These are phyloP conservation scores for Diaporthe ilicicola DNA, from an alignment of 2,329 filamentous ascomycete genomes.

Conservation along the genomic window DNA sequence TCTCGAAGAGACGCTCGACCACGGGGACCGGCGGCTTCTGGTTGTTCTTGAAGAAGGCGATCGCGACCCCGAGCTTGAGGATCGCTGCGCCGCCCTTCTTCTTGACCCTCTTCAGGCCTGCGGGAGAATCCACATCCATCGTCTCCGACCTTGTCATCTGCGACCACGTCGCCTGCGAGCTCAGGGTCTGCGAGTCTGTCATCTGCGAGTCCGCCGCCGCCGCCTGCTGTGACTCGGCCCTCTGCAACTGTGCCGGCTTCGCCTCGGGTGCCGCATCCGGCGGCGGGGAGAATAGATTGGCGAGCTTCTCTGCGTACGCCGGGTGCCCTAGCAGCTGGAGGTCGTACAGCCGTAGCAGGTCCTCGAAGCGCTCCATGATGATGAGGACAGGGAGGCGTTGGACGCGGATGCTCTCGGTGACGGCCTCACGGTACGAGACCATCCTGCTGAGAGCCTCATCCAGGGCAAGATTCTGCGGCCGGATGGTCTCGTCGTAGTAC, in stretches of 20 bases:
- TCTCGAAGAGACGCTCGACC: constrained; percentile 19
- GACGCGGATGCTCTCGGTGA: constrained; percentile 17
- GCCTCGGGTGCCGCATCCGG: neutral
- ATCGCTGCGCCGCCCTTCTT: constrained; percentile 22
- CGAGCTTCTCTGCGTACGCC: neutral
- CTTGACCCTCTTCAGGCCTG: constrained; percentile 18
- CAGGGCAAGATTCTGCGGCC: neutral
- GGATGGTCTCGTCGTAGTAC: neutral
- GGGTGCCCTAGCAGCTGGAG: constrained; percentile 10
- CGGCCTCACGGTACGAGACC: constrained; percentile 10
- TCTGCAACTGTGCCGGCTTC: neutral
- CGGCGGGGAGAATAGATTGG: neutral
- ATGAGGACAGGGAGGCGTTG: constrained; percentile 14
- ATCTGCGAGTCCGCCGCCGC: neutral
- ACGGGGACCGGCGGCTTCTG: constrained; percentile 16
- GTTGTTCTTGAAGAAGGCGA: constrained; percentile 15
- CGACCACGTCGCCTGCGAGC: constrained; percentile 1
- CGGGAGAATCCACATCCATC: neutral
- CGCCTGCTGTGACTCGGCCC: neutral
- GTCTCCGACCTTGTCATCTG: neutral
- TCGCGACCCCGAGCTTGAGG: constrained; percentile 8
- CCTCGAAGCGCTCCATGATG: constrained; percentile 26
- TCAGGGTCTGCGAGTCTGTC: neutral
- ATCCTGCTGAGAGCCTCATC: neutral
- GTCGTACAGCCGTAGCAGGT: constrained; percentile 10